Conservation (phyloP, 2,329 filamentous ascomycete species). For the Monosporascus cannonballus region DNA sequence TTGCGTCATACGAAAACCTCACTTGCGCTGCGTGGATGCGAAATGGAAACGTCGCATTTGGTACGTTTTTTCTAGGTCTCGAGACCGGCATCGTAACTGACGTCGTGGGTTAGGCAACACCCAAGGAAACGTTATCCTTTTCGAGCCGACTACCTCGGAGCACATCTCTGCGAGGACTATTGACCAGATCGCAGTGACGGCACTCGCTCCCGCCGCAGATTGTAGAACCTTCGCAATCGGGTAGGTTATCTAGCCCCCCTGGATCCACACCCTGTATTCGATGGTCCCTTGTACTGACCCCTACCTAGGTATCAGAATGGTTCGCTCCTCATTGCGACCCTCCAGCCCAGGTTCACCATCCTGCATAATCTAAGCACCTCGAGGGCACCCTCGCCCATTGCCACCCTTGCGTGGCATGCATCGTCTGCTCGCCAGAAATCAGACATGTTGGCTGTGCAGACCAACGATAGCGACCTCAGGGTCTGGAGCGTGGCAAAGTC, state of each 20-base stretch:
- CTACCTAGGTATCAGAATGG: slow-evolving; percentile 79
- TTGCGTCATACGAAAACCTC: slow-evolving; percentile 83
- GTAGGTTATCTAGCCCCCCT: slow-evolving; percentile 42
- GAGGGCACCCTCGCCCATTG: slow-evolving; percentile 77
- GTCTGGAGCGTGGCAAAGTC: slow-evolving; percentile 96
- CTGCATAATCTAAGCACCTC: slow-evolving; percentile 86
- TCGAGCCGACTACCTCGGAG: slow-evolving; percentile 88
- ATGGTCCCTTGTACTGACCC: slow-evolving; percentile 8
- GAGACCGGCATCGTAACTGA: slow-evolving; percentile 11
- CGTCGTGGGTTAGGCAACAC: slow-evolving; percentile 61
- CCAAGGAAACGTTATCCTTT: slow-evolving; percentile 88
- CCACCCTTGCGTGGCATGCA: slow-evolving; percentile 88
- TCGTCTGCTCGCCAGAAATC: slow-evolving; percentile 95
- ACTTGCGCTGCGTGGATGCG: slow-evolving; percentile 89
- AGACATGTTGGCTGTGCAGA: slow-evolving; percentile 94
- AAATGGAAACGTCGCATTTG: slow-evolving; percentile 94
- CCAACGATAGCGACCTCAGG: slow-evolving; percentile 81
- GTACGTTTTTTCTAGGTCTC: slow-evolving; percentile 43
- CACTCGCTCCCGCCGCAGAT: slow-evolving; percentile 80
- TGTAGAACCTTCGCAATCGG: slow-evolving; percentile 95
- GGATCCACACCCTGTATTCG: not conserved
- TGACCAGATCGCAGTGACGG: slow-evolving; percentile 87
- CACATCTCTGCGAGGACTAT: slow-evolving; percentile 88
- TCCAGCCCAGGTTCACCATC: slow-evolving; percentile 90
- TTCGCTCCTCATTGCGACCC: slow-evolving; percentile 79